Evolutionary conservation across 164 flowering plant genomes (phyloP), one percentile per base, ranked within the genome.

Genomic region (Piper longum): DNA sequence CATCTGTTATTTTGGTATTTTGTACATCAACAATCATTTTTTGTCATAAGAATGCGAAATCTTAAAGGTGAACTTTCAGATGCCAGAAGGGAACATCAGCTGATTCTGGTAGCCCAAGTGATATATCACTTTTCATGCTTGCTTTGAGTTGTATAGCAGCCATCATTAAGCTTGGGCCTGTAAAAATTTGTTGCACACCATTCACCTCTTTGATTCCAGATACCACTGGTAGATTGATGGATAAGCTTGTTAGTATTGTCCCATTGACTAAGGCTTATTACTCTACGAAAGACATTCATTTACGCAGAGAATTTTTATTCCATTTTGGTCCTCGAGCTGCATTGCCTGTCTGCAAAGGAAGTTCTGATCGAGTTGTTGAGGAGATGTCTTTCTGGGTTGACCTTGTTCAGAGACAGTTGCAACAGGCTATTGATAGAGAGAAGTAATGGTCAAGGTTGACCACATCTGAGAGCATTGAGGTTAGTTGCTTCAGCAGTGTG

Each of bases 381-480:
- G 97, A 93, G 75, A 83, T 90, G 40, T 52, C 77, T 60, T 93
- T 93, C 72, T 93, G 99, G 97, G 93, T 93, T 51, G 79, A 87
- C 74, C 85, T 93, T 70, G 74, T 85, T 57, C 99, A 93, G 82
- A 76, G 75, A 72, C 97, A 88, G 75, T 83, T 93, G 70, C 96
- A 79, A 69, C 83, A 67, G 67, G 95, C 97, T 67, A 85, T 93
- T 48, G 87, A 83, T 68, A 83, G 95, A 72, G 99, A 93, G 76
- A 84, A 71, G 73, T 87, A 90, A 77, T 93, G 99, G 99, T 90
- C 97, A 60, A 88, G 84, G 69, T 77, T 93, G 41, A 90, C 97
- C n/a, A 90, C 97, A 57, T 78, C 79, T 66, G 99, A 93, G 82
- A 90, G 95, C 68, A 93, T 90, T 72, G 99, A 90, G 97, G 99